These are phyloP conservation scores for Tolypocladium amazonense DNA, from an alignment of 2,329 filamentous ascomycete genomes.

Conservation along the genomic window DNA sequence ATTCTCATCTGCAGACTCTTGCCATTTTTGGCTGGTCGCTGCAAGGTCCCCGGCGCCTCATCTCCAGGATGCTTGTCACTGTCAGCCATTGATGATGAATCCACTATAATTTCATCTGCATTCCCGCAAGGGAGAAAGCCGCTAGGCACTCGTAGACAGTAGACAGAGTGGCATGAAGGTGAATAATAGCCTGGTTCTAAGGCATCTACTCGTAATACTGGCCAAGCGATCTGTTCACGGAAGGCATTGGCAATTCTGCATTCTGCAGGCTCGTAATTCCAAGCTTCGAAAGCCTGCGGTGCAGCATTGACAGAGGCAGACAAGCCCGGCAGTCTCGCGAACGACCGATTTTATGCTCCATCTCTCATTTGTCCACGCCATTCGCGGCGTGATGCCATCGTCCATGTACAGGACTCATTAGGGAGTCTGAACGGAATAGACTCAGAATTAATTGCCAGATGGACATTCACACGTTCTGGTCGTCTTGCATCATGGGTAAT, in stretches of 20 bases:
- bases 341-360: background rate
- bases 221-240: background rate
- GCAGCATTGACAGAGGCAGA: background rate
- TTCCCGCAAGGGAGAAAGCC: background rate
- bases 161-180: background rate
- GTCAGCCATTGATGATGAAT: background rate
- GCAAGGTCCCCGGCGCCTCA: background rate
- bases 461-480: background rate
- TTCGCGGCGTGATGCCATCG: background rate
- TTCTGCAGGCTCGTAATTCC: too few species aligned
- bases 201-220: too few species aligned
- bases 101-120: background rate
- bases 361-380: background rate
- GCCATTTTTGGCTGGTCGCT: background rate
- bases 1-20: background rate
- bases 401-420: background rate
- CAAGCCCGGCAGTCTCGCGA: background rate
- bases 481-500: background rate
- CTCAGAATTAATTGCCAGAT: background rate
- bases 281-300: background rate
- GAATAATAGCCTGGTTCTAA: background rate
- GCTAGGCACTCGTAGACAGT: background rate
- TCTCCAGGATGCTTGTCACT: background rate
- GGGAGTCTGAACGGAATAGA: background rate
- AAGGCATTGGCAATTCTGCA: background rate